Conservation (phyloP, 2,329 filamentous ascomycete species). For the Neocatenulostroma microsporum region DNA sequence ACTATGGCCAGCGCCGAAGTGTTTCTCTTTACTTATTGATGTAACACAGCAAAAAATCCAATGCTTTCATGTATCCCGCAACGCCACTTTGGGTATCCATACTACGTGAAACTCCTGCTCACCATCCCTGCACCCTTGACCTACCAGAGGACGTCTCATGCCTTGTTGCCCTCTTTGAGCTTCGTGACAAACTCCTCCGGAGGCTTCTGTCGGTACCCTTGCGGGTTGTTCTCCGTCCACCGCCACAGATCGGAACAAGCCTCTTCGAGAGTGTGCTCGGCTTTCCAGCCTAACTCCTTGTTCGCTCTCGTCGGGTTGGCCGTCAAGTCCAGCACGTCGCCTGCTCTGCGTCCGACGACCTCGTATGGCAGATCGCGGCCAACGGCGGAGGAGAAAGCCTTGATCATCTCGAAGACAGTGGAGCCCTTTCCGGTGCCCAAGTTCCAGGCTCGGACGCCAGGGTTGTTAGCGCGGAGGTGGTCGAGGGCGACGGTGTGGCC, state of each 20-base stretch:
- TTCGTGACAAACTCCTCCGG: constrained; percentile 68
- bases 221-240: constrained; percentile 95
- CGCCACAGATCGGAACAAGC: constrained; percentile 92
- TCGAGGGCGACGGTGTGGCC: constrained; percentile 86
- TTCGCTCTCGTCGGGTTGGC: constrained; percentile 84
- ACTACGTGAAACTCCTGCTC: too few species aligned
- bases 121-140: too few species aligned
- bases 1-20: too few species aligned
- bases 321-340: constrained; percentile 90
- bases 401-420: constrained; percentile 96
- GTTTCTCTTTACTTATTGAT: too few species aligned
- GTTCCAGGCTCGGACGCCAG: constrained; percentile 94
- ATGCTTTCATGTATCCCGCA: too few species aligned
- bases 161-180: constrained; percentile 22
- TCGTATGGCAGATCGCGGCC: constrained; percentile 81
- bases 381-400: constrained; percentile 81
- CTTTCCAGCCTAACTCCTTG: constrained; percentile 85
- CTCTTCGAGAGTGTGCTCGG: constrained; percentile 80
- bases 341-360: constrained; percentile 70
- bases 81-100: too few species aligned
- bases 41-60: too few species aligned
- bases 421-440: constrained; percentile 88
- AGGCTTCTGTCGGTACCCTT: constrained; percentile 88
- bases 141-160: too few species aligned
- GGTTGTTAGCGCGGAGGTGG: constrained; percentile 74